Conservation (phyloP, 495 filamentous ascomycete species). For the Penicillium parvum region DNA sequence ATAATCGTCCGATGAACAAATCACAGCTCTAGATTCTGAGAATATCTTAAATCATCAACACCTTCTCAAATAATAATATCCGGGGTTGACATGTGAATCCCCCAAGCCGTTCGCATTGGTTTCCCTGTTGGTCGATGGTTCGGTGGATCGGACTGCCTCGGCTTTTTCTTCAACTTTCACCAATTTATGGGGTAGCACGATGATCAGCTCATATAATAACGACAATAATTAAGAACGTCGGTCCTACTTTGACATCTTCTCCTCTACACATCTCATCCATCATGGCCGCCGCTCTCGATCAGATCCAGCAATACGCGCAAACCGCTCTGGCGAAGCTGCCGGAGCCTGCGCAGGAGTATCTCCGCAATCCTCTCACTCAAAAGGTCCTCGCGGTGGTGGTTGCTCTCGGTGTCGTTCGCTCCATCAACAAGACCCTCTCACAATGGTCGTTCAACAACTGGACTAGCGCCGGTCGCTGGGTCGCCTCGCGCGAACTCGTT, state of each 20-base stretch:
- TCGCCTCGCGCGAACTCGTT: conserved; percentile 48
- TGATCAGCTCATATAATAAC: too few relatives aligned
- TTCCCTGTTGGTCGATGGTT: neutral
- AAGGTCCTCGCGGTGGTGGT: conserved; percentile 28
- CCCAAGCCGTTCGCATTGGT: neutral
- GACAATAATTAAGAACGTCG: too few relatives aligned
- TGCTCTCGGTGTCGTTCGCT: conserved; percentile 34
- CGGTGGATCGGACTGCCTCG: too few relatives aligned
- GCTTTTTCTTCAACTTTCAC: too few relatives aligned
- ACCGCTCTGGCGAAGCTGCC: conserved; percentile 27
- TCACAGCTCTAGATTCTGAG: too few relatives aligned
- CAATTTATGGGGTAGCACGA: neutral
- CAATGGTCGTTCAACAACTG: conserved; percentile 49
- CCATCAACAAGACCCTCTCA: conserved; percentile 38
- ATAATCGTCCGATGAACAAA: too few relatives aligned
- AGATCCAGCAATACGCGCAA: conserved; percentile 28
- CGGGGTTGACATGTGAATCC: neutral
- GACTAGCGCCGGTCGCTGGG: conserved; percentile 35
- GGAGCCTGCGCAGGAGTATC: conserved; percentile 21
- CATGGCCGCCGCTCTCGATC: conserved; percentile 25
- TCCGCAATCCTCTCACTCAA: conserved; percentile 26
- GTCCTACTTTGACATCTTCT: neutral
- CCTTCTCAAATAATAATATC: too few relatives aligned
- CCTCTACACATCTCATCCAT: neutral
- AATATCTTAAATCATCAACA: too few relatives aligned